Evolutionary conservation across 495 filamentous ascomycete genomes (phyloP).

Genomic region (Neurospora sp.): DNA sequence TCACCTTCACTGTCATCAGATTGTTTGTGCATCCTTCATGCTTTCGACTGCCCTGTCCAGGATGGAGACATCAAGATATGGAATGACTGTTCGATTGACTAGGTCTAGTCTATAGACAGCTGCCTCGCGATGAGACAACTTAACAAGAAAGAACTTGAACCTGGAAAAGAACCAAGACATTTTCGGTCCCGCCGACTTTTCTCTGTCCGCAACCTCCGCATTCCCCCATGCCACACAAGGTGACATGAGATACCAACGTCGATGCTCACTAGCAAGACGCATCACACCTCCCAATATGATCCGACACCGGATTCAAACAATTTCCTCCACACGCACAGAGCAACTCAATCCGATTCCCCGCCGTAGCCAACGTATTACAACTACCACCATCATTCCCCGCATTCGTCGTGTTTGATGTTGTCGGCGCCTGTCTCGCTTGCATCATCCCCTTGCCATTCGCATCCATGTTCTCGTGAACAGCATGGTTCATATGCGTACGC

Average conservation of each 20-base stretch:
- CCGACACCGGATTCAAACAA: constrained; percentile 25
- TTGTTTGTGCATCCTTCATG: no score
- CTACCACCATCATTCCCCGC: constrained; percentile 1
- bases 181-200: not conserved
- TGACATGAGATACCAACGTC: not conserved
- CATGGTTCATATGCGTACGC: not conserved
- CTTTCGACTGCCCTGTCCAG: no score
- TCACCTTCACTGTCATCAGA: no score
- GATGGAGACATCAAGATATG: not conserved
- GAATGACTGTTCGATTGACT: not conserved
- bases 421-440: not conserved
- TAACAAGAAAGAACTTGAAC: not conserved
- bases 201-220: not conserved
- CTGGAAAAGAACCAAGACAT: not conserved
- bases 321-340: constrained; percentile 29
- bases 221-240: fast-evolving
- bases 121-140: not conserved
- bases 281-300: constrained; percentile 25
- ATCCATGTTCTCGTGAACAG: not conserved
- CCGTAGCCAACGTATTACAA: constrained; percentile 4
- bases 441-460: not conserved
- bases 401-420: not conserved
- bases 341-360: constrained; percentile 24
- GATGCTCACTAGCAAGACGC: constrained; percentile 7
- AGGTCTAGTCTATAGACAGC: not conserved